A percentile compares a stretch with the other conserved stretches of the same genome.
These are phyloP conservation scores for Hanseniaspora mollemarum DNA, from an alignment of 805 yeast species.

Conservation along the genomic window DNA sequence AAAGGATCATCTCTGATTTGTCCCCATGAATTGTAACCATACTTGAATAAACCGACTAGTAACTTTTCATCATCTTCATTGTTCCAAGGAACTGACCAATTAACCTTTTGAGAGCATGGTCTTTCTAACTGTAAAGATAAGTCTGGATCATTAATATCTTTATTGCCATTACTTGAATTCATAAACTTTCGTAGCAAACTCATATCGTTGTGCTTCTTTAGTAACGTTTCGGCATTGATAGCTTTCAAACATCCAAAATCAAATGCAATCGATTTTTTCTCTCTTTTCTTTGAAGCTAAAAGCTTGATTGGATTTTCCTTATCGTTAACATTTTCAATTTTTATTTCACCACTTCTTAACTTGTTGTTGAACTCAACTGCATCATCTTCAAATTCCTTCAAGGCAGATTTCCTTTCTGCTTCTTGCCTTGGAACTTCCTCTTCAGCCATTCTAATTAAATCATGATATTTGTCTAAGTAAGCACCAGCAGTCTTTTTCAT, in stretches of 20 bases:
- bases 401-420: conserved; percentile 41
- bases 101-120: conserved; percentile 68
- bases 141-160: conserved; percentile 39
- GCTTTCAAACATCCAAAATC: conserved; percentile 80
- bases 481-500: conserved; percentile 64
- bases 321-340: conserved; percentile 24
- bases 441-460: conserved; percentile 51
- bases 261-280: conserved; percentile 79
- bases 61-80: conserved; percentile 75
- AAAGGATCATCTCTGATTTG: conserved; percentile 93
- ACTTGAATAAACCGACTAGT: conserved; percentile 74
- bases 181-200: conserved; percentile 42
- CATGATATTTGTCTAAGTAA: conserved; percentile 65
- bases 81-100: conserved; percentile 86
- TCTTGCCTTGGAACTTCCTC: conserved; percentile 56
- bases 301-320: conserved; percentile 38
- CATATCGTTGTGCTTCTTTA: conserved; percentile 80
- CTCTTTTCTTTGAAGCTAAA: conserved; percentile 59
- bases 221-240: conserved; percentile 77
- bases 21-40: conserved; percentile 93
- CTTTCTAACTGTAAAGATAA: conserved; percentile 44
- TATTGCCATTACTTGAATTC: conserved; percentile 4
- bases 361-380: conserved; percentile 46
- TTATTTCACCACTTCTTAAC: conserved; percentile 30
- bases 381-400: conserved; percentile 49